Conservation (phyloP, 768 basidiomycete species). For the Naganishia vaughanmartiniae region DNA sequence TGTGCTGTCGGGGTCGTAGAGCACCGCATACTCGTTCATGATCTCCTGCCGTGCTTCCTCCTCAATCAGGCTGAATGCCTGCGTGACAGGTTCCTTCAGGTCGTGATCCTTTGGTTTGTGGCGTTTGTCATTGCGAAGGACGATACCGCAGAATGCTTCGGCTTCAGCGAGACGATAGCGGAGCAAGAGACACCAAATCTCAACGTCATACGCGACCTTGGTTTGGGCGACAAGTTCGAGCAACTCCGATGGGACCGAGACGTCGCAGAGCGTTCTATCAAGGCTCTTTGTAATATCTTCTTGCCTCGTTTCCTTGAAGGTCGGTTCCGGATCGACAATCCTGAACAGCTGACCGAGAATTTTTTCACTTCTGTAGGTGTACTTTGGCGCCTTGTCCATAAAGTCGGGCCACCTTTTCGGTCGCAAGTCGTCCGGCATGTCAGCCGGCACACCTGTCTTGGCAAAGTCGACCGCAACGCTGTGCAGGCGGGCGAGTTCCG, state of each 20-base stretch:
- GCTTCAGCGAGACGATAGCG: conserved; percentile 47
- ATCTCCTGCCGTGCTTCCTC: conserved; percentile 34
- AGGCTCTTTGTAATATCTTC: conserved; percentile 34
- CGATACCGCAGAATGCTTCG: conserved; percentile 48
- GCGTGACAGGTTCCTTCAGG: conserved; percentile 46
- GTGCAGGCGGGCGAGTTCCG: conserved; percentile 44
- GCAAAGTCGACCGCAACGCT: conserved; percentile 51
- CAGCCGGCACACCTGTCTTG: conserved; percentile 47
- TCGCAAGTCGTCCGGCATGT: conserved; percentile 34
- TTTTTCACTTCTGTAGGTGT: conserved; percentile 40
- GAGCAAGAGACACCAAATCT: conserved; percentile 42
- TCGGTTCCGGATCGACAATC: conserved; percentile 45
- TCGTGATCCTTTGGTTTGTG: conserved; percentile 47
- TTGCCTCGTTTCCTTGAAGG: conserved; percentile 41
- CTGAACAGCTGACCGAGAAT: conserved; percentile 46
- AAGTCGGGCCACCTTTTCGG: conserved; percentile 48
- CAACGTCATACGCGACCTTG: conserved; percentile 44
- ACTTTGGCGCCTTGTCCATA: conserved; percentile 44
- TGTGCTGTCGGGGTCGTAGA: conserved; percentile 29
- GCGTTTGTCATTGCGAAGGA: conserved; percentile 42
- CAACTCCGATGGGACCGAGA: conserved; percentile 33
- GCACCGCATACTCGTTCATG: neutral
- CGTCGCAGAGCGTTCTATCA: conserved; percentile 37
- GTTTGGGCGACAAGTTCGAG: conserved; percentile 38
- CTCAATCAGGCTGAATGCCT: conserved; percentile 40